Evolutionary conservation across 768 basidiomycete species (phyloP).

Genomic region (Mycena leptocephala): DNA sequence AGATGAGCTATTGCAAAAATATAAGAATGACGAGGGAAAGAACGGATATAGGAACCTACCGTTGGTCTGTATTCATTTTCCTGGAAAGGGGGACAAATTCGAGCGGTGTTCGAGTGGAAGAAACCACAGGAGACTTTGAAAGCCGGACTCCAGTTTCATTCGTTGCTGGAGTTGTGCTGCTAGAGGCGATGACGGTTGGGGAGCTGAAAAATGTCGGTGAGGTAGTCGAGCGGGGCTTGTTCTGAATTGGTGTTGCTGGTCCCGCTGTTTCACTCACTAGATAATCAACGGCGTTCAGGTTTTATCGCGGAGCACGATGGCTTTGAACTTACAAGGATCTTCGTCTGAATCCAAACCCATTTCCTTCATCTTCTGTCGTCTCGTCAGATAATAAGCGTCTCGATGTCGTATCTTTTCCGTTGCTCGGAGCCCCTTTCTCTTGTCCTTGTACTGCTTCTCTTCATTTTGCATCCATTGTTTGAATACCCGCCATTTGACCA

Average conservation of each 20-base stretch:
- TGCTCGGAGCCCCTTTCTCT: slow-evolving; percentile 43
- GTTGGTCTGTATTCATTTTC: neutral
- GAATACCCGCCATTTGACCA: slow-evolving; percentile 61
- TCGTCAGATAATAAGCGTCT: slow-evolving; percentile 27
- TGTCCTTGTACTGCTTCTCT: slow-evolving; percentile 46
- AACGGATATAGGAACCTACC: neutral
- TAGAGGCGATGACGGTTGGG: slow-evolving; percentile 30
- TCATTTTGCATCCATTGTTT: slow-evolving; percentile 61
- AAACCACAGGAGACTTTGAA: neutral
- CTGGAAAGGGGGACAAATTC: slow-evolving; percentile 33
- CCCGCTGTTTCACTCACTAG: neutral
- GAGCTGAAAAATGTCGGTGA: slow-evolving; percentile 30
- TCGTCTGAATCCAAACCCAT: slow-evolving; percentile 20
- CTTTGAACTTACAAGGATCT: slow-evolving; percentile 17
- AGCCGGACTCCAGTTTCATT: slow-evolving; percentile 18
- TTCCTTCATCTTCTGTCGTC: slow-evolving; percentile 40
- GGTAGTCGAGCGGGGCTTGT: neutral
- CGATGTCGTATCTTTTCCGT: slow-evolving; percentile 47
- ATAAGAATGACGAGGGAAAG: neutral
- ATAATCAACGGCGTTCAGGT: neutral
- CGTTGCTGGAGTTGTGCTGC: slow-evolving; percentile 3
- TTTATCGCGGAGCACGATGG: no score
- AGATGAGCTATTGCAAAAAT: neutral
- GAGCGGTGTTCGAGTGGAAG: slow-evolving; percentile 41
- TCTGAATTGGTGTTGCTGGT: neutral